A percentile compares a stretch with the other conserved stretches of the same genome.
Evolutionary conservation across 257 asterid genomes (phyloP).

Genomic region (Ilex asprella): DNA sequence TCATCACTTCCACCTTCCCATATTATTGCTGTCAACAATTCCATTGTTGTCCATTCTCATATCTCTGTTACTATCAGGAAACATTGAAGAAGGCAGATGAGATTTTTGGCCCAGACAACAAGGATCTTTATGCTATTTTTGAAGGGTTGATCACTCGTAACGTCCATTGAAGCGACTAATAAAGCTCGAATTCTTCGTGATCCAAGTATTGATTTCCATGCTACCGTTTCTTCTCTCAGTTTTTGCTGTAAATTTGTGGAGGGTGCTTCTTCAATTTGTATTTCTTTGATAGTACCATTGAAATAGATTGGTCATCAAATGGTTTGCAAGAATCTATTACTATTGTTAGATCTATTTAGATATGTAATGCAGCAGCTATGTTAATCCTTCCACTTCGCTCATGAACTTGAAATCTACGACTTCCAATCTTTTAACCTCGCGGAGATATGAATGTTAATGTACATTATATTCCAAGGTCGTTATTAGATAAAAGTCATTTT

Average conservation of each 20-base stretch:
- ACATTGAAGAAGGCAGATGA: conserved; percentile 79
- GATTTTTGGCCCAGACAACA: conserved; percentile 84
- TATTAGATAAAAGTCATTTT: too few relatives aligned
- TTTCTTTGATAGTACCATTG: too few relatives aligned
- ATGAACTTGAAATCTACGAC: too few relatives aligned
- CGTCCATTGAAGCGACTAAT: conserved; percentile 32
- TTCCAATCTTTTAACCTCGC: too few relatives aligned
- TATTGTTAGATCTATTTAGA: too few relatives aligned
- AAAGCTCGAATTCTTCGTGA: neutral
- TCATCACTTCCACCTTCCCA: neutral
- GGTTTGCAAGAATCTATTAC: too few relatives aligned
- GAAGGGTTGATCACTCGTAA: conserved; percentile 78
- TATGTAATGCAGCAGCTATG: too few relatives aligned
- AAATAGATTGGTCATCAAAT: too few relatives aligned
- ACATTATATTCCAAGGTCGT: too few relatives aligned
- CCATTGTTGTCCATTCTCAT: conserved; percentile 4
- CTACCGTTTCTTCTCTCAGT: conserved; percentile 14
- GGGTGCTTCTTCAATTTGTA: too few relatives aligned
- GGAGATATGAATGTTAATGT: too few relatives aligned
- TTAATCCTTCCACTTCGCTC: too few relatives aligned
- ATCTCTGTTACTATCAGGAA: conserved; percentile 34
- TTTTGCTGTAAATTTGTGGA: conserved; percentile 17
- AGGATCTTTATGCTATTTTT: conserved; percentile 71
- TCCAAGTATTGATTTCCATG: conserved; percentile 7
- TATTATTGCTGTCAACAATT: neutral